Conservation (phyloP, 495 filamentous ascomycete species). For the Oleoguttula mirabilis region DNA sequence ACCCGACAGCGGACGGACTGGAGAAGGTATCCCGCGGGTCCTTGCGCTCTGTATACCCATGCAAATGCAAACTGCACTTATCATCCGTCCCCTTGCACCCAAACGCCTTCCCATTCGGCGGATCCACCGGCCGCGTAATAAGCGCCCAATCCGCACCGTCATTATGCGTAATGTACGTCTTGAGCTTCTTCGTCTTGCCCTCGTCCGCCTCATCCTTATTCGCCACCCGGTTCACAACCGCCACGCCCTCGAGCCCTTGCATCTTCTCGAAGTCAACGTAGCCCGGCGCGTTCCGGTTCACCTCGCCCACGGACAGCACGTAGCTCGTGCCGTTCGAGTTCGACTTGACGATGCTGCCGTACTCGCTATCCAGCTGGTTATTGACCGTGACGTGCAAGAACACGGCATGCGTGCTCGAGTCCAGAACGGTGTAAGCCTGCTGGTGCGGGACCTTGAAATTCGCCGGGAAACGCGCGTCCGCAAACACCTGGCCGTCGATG, state of each 20-base stretch:
- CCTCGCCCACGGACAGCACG: slow-evolving; percentile 59
- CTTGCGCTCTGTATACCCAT: slow-evolving; percentile 81
- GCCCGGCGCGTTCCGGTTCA: slow-evolving; percentile 62
- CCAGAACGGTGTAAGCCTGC: slow-evolving; percentile 79
- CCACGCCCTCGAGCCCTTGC: slow-evolving; percentile 78
- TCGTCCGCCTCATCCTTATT: slow-evolving; percentile 53
- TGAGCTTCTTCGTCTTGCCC: slow-evolving; percentile 62
- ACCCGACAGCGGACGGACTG: slow-evolving; percentile 73
- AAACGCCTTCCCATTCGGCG: slow-evolving; percentile 57
- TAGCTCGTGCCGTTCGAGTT: slow-evolving; percentile 97
- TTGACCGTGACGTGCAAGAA: slow-evolving; percentile 83
- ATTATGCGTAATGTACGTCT: slow-evolving; percentile 87
- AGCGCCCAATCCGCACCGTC: slow-evolving; percentile 79
- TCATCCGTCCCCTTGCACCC: slow-evolving; percentile 48
- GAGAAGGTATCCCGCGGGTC: slow-evolving; percentile 74
- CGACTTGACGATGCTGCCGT: slow-evolving; percentile 87
- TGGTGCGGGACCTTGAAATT: slow-evolving; percentile 67
- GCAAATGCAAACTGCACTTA: slow-evolving; percentile 77
- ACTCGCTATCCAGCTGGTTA: slow-evolving; percentile 44
- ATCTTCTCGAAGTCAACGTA: slow-evolving; percentile 97
- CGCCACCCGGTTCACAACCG: slow-evolving; percentile 69
- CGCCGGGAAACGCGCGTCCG: slow-evolving; percentile 69
- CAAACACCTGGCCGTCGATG: slow-evolving; percentile 69
- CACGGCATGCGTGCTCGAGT: slow-evolving; percentile 81
- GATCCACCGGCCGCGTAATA: slow-evolving; percentile 52